phyloP scores from a whole-genome alignment of 306 rosid species.

The Cucurbita pepo region DNA sequence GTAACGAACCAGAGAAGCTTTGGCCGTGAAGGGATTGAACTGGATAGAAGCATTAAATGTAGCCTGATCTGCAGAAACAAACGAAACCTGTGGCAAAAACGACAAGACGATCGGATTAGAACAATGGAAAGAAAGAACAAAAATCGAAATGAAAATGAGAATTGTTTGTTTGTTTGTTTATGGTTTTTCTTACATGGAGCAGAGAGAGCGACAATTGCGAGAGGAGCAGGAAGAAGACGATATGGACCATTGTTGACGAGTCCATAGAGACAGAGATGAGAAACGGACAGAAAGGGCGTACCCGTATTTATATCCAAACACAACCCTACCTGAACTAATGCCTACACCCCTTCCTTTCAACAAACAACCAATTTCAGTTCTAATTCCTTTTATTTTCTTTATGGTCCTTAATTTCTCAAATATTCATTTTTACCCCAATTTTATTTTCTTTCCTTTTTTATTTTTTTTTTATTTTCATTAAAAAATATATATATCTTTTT shows the following conservation, averaged over 20 bases:
- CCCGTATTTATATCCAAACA: neutral
- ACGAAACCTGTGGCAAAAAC: constrained; percentile 24
- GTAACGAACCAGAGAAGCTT: constrained; percentile 50
- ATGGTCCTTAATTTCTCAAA: too few species aligned
- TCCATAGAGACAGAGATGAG: neutral
- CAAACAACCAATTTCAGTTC: neutral
- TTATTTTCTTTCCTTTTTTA: too few species aligned
- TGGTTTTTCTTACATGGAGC: constrained; percentile 20
- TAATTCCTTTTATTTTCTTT: too few species aligned
- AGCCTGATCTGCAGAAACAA: neutral
- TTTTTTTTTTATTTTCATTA: too few species aligned
- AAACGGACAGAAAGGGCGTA: neutral
- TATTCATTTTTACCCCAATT: too few species aligned
- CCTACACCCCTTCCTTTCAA: neutral
- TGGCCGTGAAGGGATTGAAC: constrained; percentile 57
- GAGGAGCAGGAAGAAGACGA: constrained; percentile 21
- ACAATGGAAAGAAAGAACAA: neutral
- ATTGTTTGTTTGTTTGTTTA: constrained; percentile 2
- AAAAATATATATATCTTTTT: too few species aligned
- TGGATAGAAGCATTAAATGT: neutral
- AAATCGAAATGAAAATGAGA: neutral
- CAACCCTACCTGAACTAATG: neutral
- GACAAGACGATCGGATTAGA: neutral
- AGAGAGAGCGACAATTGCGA: constrained; percentile 32
- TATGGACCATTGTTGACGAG: constrained; percentile 15